These are phyloP conservation scores for Wickerhamomyces subpelliculosus DNA, from an alignment of 805 yeast genomes.

Conservation along the genomic window DNA sequence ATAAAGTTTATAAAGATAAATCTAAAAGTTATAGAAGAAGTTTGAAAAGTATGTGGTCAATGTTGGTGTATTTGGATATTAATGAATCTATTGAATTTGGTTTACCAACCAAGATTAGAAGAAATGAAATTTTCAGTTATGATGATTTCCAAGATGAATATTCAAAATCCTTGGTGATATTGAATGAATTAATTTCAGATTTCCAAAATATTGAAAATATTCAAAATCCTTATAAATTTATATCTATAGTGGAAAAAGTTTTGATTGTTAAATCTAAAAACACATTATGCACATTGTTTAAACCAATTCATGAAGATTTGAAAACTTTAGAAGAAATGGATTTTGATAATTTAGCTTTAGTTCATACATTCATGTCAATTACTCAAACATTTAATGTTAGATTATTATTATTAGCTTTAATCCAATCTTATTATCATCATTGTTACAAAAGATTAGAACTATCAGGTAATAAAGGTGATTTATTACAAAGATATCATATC, in stretches of 20 bases:
- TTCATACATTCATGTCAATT: not conserved
- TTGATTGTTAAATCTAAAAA: not conserved
- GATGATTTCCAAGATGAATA: not conserved
- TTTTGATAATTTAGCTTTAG: not conserved
- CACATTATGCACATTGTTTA: not conserved
- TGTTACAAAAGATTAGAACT: slow-evolving; percentile 1
- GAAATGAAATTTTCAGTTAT: not conserved
- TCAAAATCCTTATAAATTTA: not conserved
- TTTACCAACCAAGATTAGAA: not conserved
- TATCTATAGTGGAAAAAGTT: not conserved
- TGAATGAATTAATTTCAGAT: not conserved
- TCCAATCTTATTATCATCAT: not conserved
- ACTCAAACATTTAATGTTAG: not conserved
- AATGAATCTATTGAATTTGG: slow-evolving; percentile 1
- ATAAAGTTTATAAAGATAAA: not conserved
- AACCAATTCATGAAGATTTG: not conserved
- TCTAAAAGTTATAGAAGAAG: not conserved
- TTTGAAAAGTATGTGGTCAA: not conserved
- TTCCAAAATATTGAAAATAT: not conserved
- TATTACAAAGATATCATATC: not conserved
- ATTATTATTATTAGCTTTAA: not conserved
- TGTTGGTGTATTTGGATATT: not conserved
- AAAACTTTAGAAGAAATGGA: not conserved
- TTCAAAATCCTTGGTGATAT: not conserved
- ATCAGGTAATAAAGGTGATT: not conserved